Evolutionary conservation across 129 eudicot species (phyloP), one percentile per base, ranked within the genome.

Genomic region (Artemisia annua): DNA sequence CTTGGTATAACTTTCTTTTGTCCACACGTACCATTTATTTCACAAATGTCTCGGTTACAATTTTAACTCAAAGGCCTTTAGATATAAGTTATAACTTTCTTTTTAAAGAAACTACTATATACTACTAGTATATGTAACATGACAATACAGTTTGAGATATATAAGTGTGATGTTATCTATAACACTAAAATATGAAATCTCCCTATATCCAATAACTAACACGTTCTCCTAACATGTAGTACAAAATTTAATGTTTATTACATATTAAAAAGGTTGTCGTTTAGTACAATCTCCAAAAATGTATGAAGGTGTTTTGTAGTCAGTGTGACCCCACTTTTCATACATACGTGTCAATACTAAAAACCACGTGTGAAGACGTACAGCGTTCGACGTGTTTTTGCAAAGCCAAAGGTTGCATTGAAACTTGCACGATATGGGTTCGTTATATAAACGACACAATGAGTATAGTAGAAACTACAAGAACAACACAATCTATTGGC

Each of bases 381-480:
- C n/a, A n/a, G 19, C 58, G 78, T 79, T 48, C 28, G 81, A 77
- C 63, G 76, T 77, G 81, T 39, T 39, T 7, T 39, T 39, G 76
- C 71, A 77, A 62, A 77, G 14, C 20, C 59, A 44, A 51, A 69
- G 50, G 17, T 46, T 46, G 66, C 82, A 78, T 71, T 50, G 77
- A 62, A 78, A 78, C 72, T 78, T 70, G 77, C 39, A 78, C 51
- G 39, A 58, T 43, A 61, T 77, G 76, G 76, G 51, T 50, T 71
- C 67, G 46, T 39, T 39, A 39, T 6, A 35, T 70, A 78, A 2
- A 63, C 72, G 82, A 78, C 77, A 71, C 54, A 49, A 1, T 11
- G 46, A 24, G 26, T 24, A 24, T 24, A 24, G 22, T 15, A 51
- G 56, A 51, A 51, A 51, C 56, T 13, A n/a, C 4, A 51, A 51